phyloP scores from a whole-genome alignment of 2,329 filamentous ascomycete species.

The Calonectria leucothoes region DNA sequence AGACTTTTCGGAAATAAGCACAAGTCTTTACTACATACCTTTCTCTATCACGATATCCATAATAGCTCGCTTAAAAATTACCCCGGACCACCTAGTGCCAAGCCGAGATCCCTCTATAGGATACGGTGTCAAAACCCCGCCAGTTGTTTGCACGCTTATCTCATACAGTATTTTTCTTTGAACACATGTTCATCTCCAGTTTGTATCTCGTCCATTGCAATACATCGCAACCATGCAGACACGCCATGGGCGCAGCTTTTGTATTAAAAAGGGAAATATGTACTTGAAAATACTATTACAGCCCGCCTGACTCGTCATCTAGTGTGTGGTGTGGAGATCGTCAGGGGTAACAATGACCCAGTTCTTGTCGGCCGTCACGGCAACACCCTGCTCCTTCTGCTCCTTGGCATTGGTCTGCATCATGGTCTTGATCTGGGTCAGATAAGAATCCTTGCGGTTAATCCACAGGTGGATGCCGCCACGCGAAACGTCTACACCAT shows the following conservation, averaged over 20 bases:
- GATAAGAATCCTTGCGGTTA: slow-evolving; percentile 50
- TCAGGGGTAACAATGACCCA: slow-evolving; percentile 52
- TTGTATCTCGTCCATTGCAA: too few species aligned
- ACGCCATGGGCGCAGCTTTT: not conserved
- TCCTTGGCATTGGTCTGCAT: slow-evolving; percentile 47
- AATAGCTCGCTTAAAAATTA: too few species aligned
- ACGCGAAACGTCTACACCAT: slow-evolving; percentile 54
- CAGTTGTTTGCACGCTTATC: too few species aligned
- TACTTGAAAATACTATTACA: not conserved
- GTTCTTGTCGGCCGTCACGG: slow-evolving; percentile 57
- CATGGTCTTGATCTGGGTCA: slow-evolving; percentile 51
- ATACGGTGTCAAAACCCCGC: too few species aligned
- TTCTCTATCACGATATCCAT: too few species aligned
- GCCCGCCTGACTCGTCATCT: not conserved
- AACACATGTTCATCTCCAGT: too few species aligned
- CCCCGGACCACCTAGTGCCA: too few species aligned
- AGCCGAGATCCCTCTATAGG: too few species aligned
- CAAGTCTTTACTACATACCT: too few species aligned
- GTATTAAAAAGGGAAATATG: not conserved
- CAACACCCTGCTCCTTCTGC: slow-evolving; percentile 49
- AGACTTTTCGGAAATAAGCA: too few species aligned
- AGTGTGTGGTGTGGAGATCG: not conserved
- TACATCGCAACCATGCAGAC: too few species aligned
- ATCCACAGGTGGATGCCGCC: slow-evolving; percentile 57
- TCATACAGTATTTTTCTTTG: too few species aligned